Evolutionary conservation across 179 eudicot genomes (phyloP).

Genomic region (Kewa caespitosa): DNA sequence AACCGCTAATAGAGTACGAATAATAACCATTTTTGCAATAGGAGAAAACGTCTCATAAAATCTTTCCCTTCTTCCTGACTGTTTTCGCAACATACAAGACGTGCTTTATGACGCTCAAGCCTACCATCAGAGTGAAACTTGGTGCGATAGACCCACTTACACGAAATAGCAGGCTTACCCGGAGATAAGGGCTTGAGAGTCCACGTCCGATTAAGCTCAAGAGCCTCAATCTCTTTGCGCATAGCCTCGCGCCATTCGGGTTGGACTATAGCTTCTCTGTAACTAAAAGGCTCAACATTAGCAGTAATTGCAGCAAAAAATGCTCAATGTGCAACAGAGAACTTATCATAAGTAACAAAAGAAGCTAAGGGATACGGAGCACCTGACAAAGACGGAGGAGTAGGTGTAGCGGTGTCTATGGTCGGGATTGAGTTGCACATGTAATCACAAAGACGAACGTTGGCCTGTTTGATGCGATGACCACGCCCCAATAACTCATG

Average conservation of each 20-base stretch:
- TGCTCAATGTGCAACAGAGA: not conserved
- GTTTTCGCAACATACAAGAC: no score
- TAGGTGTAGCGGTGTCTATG: not conserved
- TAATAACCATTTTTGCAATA: no score
- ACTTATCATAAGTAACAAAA: not conserved
- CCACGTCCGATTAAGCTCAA: not conserved
- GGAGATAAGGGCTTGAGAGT: not conserved
- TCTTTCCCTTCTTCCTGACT: no score
- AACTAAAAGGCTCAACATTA: not conserved
- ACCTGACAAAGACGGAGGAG: not conserved
- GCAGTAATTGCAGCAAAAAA: not conserved
- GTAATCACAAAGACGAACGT: not conserved
- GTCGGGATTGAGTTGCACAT: not conserved
- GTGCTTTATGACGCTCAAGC: no score
- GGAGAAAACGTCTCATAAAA: no score
- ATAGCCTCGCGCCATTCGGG: not conserved
- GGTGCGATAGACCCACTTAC: no score
- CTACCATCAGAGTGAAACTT: no score
- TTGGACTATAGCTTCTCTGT: not conserved
- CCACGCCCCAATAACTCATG: not conserved
- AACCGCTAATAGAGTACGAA: no score
- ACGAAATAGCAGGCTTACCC: not conserved
- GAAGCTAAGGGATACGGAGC: not conserved
- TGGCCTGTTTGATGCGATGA: not conserved
- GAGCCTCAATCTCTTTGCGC: not conserved